Evolutionary conservation across 2,329 filamentous ascomycete species (phyloP).

Genomic region (Trichoderma hamatum): DNA sequence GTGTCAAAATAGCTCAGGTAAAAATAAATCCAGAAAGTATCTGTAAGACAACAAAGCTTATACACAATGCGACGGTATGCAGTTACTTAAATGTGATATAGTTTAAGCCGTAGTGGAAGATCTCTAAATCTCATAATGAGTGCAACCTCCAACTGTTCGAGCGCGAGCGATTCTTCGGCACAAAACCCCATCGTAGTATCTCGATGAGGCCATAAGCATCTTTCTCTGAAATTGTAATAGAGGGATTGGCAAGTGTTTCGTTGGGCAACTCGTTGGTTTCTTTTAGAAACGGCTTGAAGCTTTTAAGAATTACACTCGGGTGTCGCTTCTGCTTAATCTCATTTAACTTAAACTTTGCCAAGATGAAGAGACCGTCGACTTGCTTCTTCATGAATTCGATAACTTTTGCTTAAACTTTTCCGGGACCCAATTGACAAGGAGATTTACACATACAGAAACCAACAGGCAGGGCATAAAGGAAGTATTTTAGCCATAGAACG

Average conservation of each 20-base stretch:
- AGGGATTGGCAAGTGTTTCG: conserved; percentile 47
- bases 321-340: conserved; percentile 52
- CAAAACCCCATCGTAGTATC: conserved; percentile 51
- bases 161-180: conserved; percentile 46
- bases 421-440: too few species aligned
- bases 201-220: conserved; percentile 50
- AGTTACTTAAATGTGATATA: too few species aligned
- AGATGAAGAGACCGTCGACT: conserved; percentile 53
- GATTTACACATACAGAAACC: too few species aligned
- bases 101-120: conserved; percentile 45
- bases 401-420: conserved; percentile 43
- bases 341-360: conserved; percentile 54
- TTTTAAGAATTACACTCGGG: conserved; percentile 48
- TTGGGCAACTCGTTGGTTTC: conserved; percentile 49
- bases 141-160: conserved; percentile 49
- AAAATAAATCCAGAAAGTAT: too few species aligned
- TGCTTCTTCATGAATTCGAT: conserved; percentile 45
- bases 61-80: too few species aligned
- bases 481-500: too few species aligned
- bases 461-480: too few species aligned
- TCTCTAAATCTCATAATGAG: conserved; percentile 49
- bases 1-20: too few species aligned
- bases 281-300: conserved; percentile 49
- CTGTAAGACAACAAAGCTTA: too few species aligned
- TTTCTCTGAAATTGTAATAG: conserved; percentile 43